Evolutionary conservation across 768 basidiomycete genomes (phyloP), one percentile per base, ranked within the genome.

Genomic region (Russula griseocarnosa): DNA sequence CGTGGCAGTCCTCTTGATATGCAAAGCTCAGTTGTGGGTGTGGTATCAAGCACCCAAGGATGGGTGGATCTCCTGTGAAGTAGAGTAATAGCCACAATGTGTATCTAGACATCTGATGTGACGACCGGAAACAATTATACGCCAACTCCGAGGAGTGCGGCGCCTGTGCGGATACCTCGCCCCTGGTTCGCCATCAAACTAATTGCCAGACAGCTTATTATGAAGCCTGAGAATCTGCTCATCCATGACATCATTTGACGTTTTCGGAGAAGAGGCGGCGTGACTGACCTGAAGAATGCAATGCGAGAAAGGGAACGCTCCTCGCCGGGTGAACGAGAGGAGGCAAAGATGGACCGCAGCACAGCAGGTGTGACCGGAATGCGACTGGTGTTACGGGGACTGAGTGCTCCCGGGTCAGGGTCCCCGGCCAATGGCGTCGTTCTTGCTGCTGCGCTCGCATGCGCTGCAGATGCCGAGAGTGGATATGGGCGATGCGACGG

Each of bases 351-450:
- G 56, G 88, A 86, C 46, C 91, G 81, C 63, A 94, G 73, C 1
- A 90, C 86, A 11, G 88, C 87, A 11, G 91, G 91, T 0, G 91
- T 92, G 22, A 93, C 88, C 60, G 91, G 90, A 56, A 93, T 88
- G 28, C 87, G 82, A 62, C 83, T 84, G 22, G 81, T 76, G 20
- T 82, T 79, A 24, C 78, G 70, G 14, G 81, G 77, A 13, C 46
- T 67, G n/a, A 54, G 18, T 76, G 79, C 24, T 73, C 77, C 67
- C 70, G 63, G 73, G 70, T 55, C 61, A 69, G 61, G 61, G 72
- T 60, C 8, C 32, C 52, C 20, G 13, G 52, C 65, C 14, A 38
- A 16, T 26, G 58, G 18, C 40, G 49, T 11, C 54, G 49, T 18
- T 56, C 54, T 53, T 62, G 11, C 50, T 62, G 10, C 50, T 5